Base-by-base conservation (phyloP, 2,329 filamentous ascomycete genomes). In the Diaporthe amygdali region DNA sequence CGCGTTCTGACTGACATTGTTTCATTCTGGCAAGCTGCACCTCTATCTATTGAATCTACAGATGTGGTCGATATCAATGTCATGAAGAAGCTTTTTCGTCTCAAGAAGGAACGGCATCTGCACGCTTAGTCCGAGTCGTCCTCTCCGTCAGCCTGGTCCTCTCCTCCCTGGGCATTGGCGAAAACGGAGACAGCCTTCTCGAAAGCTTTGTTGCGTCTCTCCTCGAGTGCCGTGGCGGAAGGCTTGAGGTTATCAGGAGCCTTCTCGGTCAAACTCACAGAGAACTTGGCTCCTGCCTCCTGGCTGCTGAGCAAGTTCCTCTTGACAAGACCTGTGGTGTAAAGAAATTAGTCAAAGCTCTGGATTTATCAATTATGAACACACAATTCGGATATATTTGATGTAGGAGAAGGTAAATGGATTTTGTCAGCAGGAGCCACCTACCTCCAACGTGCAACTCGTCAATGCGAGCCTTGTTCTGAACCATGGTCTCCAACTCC, bases 91-190 rank as follows among this genome's bases (percentile, higher is more conserved):
- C 59, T 14, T 49, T 12, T 22, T 46, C n/a, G 3, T 6, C 17
- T 2, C 2, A 20, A 10, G n/a, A 25, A 17, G 32, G 14, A 44
- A 17, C 1, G 7, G 25, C 12, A 27, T 2, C 2, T n/a, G 0
- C 2, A 15, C 2, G n/a, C 44, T 37, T 71, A 76, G 44, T 77
- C 76, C 20, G 75, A 74, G 27, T 78, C 76, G 70, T 76, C 76
- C 61, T 75, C 74, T n/a, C 74, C 76, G 22, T 76, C 75, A 66
- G 69, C 75, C 55, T 76, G 44, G 27, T 78, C 76, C 70, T 78
- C 70, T 15, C 70, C 70, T 41, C 70, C 70, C 51, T 69, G 66
- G 20, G 74, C 71, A 49, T 74, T 72, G 6, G 68, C 74, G 68
- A 76, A 78, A 30, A 70, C 69, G 8, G 17, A 27, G 15, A 71